Percentiles rank a stretch among this genome's conserved stretches.
phyloP scores from a whole-genome alignment of 345 rosid species.

The Eucalyptus marginata region DNA sequence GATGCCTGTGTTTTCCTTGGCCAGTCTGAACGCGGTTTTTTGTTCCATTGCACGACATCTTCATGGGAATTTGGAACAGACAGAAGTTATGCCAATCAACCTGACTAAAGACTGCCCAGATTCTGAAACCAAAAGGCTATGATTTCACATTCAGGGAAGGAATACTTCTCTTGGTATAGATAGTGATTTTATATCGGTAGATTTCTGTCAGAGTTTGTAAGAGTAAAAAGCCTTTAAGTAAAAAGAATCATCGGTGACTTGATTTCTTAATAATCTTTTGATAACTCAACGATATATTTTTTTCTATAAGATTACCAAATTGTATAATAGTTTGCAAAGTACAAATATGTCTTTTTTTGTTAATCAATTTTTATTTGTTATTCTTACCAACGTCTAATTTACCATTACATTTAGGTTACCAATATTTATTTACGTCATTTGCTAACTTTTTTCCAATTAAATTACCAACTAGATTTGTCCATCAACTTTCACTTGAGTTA shows the following conservation, averaged over 20 bases:
- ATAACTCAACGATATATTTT: neutral
- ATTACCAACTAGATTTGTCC: neutral
- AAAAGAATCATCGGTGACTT: neutral
- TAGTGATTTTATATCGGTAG: neutral
- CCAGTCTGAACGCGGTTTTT: neutral
- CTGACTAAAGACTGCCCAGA: neutral
- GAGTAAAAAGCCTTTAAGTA: neutral
- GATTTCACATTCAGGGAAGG: neutral
- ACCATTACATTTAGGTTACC: neutral
- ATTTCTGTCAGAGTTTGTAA: neutral
- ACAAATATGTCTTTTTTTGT: neutral
- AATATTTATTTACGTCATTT: neutral
- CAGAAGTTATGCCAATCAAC: neutral
- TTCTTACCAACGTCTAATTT: neutral
- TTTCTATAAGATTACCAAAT: neutral
- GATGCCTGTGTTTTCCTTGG: neutral
- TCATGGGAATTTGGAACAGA: neutral
- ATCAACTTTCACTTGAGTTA: neutral
- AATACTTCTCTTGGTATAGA: neutral
- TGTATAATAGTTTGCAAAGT: neutral
- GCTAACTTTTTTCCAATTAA: neutral
- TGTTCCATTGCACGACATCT: neutral
- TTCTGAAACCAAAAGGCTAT: neutral
- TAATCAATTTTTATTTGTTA: neutral
- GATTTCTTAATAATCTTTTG: neutral